Evolutionary conservation across 495 filamentous ascomycete genomes (phyloP).

Genomic region (Hypomontagnella submonticulosa): DNA sequence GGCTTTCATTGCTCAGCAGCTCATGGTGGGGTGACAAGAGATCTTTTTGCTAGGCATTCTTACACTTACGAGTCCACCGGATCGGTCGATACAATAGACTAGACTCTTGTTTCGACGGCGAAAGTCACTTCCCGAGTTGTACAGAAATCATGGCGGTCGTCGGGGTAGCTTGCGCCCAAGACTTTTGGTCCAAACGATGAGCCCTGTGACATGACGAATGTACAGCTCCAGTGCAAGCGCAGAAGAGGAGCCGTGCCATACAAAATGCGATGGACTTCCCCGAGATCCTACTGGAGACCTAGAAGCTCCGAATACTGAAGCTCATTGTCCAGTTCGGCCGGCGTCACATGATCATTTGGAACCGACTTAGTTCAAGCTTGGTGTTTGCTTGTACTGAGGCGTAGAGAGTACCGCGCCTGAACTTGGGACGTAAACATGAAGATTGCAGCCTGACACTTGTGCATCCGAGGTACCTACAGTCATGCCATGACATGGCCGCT

Average conservation of each 20-base stretch:
- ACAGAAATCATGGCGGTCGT: constrained; percentile 30
- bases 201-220: constrained; percentile 43
- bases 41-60: constrained; percentile 42
- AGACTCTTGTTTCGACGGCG: constrained; percentile 32
- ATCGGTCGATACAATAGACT: constrained; percentile 49
- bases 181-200: constrained; percentile 36
- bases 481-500: constrained; percentile 34
- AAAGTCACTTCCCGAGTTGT: constrained; percentile 30
- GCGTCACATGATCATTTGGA: constrained; percentile 41
- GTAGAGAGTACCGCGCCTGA: constrained; percentile 26
- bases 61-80: constrained; percentile 44
- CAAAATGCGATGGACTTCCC: constrained; percentile 40
- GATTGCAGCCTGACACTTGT: constrained; percentile 41
- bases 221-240: constrained; percentile 24
- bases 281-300: constrained; percentile 39
- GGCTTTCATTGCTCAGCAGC: constrained; percentile 42
- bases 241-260: constrained; percentile 30
- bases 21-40: constrained; percentile 42
- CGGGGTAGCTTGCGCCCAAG: constrained; percentile 38
- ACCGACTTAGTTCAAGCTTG: constrained; percentile 3
- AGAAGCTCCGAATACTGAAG: constrained; percentile 24
- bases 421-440: constrained; percentile 34
- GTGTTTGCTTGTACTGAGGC: constrained; percentile 32
- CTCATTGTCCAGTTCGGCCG: constrained; percentile 21
- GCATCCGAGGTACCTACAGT: constrained; percentile 36